Conservation (phyloP, 116 monocot species). For the Papilionanthe hybrid region DNA sequence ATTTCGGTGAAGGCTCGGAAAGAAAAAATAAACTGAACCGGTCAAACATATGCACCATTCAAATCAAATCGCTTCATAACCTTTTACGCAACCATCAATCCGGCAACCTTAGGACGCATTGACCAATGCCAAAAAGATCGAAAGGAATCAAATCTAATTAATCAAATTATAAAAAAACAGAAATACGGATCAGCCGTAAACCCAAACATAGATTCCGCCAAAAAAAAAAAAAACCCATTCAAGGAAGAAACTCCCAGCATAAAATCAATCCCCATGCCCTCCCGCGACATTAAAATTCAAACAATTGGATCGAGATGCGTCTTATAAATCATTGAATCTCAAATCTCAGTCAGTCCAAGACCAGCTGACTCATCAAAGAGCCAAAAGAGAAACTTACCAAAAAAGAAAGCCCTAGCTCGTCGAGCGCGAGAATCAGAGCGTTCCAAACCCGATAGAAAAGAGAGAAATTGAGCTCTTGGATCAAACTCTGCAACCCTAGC, state of each 20-base stretch:
- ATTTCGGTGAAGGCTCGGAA: background rate
- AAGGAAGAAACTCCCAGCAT: background rate
- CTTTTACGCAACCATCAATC: background rate
- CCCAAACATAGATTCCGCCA: background rate
- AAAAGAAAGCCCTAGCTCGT: constrained; percentile 4
- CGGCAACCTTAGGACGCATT: background rate
- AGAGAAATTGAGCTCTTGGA: background rate
- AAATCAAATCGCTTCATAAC: background rate
- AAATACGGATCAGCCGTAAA: background rate
- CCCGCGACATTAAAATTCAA: background rate
- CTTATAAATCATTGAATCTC: background rate
- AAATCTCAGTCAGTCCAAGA: background rate
- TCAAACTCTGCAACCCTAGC: constrained; percentile 1
- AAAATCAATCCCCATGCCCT: background rate
- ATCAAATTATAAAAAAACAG: background rate
- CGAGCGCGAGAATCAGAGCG: constrained; percentile 1
- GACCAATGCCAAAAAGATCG: background rate
- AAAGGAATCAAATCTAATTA: background rate
- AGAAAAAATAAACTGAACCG: background rate
- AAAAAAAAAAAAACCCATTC: background rate
- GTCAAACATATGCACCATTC: background rate
- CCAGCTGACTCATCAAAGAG: background rate
- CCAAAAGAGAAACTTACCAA: background rate
- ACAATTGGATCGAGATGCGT: background rate
- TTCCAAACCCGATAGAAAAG: background rate